These are phyloP conservation scores for Heritiera fomes DNA, from an alignment of 345 rosid species.

Conservation along the genomic window DNA sequence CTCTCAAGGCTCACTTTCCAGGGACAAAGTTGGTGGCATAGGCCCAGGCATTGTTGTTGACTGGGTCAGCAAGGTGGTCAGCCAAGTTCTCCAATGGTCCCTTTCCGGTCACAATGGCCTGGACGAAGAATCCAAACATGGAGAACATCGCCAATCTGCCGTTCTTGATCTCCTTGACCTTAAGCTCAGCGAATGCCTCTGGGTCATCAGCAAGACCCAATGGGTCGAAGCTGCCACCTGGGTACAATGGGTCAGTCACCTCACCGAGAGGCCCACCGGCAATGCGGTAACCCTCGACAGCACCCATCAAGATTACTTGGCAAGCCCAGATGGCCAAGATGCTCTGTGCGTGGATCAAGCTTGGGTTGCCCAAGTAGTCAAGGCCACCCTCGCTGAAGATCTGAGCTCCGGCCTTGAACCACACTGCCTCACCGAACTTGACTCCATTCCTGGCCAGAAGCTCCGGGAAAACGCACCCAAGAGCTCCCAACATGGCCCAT, in stretches of 20 bases:
- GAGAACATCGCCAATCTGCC: slow-evolving; percentile 64
- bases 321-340: slow-evolving; percentile 79
- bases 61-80: slow-evolving; percentile 60
- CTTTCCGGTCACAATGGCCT: slow-evolving; percentile 60
- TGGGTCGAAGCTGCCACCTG: slow-evolving; percentile 61
- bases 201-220: slow-evolving; percentile 62
- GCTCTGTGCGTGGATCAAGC: slow-evolving; percentile 79
- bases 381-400: too few relatives aligned
- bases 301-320: slow-evolving; percentile 74
- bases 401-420: too few relatives aligned
- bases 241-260: slow-evolving; percentile 49
- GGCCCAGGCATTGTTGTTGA: slow-evolving; percentile 64
- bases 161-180: slow-evolving; percentile 62
- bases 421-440: too few relatives aligned
- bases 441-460: too few relatives aligned
- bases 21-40: slow-evolving; percentile 64
- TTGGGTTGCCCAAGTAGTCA: slow-evolving; percentile 59
- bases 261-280: slow-evolving; percentile 69
- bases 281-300: slow-evolving; percentile 74
- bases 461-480: too few relatives aligned
- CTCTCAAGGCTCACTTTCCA: slow-evolving; percentile 45
- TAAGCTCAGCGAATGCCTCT: slow-evolving; percentile 59
- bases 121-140: slow-evolving; percentile 59
- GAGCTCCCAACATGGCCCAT: too few relatives aligned
- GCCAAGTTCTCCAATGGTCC: slow-evolving; percentile 60